Evolutionary conservation across 2,329 filamentous ascomycete genomes (phyloP), one percentile per base, ranked within the genome.

Genomic region (Sclerotinia trifoliorum): DNA sequence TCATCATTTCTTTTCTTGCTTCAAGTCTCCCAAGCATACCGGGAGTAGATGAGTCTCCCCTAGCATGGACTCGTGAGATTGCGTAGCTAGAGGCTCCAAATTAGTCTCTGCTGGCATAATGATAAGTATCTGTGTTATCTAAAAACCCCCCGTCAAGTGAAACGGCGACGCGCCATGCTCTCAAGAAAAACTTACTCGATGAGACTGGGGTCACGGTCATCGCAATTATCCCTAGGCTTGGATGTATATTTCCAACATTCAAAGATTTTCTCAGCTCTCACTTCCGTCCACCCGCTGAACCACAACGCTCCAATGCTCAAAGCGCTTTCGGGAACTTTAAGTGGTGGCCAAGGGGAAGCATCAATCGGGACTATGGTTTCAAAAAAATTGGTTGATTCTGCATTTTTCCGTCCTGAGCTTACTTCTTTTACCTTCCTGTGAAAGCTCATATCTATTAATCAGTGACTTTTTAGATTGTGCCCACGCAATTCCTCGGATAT

Each of bases 171-270:
- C 4, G 21, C 13, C 4, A 56, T 42, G 24, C 15, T 5, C 21
- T 56, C 54, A 24, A 2, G 17, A 29, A 42, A 15, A 39, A 62
- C 60, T 51, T 10, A 62, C 60, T 62, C 46, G 26, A 62, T 62
- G 5, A 62, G 46, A n/a, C 21, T 39, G n/a, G 60, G 60, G 11
- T 51, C 32, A 19, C 60, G 60, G 19, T 62, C 60, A 24, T 49
- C 32, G 15, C n/a, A 35, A 24, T 26, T 19, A 7, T 39, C 19
- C 15, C 29, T 51, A 13, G 15, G 29, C 6, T 19, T 62, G 48
- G 60, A 51, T 11, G 13, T 8, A 26, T 19, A 8, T 62, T 62
- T 26, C 60, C 60, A 62, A 15, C 8, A 19, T 5, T 39, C 15
- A n/a, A 62, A 62, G 0, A 62, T 51, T 3, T 21, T 6, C 15